Base-by-base conservation (phyloP, 129 eudicot genomes). In the Deinandra increscens region DNA sequence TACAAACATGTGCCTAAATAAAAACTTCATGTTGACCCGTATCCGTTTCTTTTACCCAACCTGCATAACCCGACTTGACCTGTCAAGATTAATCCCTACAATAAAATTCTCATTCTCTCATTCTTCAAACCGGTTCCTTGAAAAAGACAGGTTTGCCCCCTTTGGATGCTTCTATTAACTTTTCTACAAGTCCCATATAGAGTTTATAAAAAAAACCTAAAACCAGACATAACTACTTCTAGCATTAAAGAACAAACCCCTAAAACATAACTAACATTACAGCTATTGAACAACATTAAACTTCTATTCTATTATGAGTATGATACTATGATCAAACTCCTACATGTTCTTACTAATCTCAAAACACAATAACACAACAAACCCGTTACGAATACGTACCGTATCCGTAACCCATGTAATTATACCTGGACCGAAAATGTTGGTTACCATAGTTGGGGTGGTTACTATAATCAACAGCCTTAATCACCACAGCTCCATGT, bases 401-500 rank as follows among this genome's bases (percentile, higher is more conserved):
- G 49, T 86, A 81, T 0, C 88, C 79, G 78, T 83, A 85, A 34
- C 90, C 88, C 81, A 54, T 81, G 78, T 93, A 85, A 70, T 93
- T 93, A 69, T 87, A 83, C 67, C 97, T 83, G 0, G 99, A 81
- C n/a, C 90, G 78, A 63, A 87, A 60, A 55, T 92, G 85, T 14
- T 82, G 82, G 43, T 64, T 79, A 39, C 72, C 66, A 20, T 79
- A 79, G 9, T 48, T 46, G 4, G 91, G 80, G 29, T 41, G 81
- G 60, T 92, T 91, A 6, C 84, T 84, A 49, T 82, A 89, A 66
- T 89, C 95, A 62, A 93, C 90, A 10, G 99, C 93, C 75, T 89
- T 85, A 10, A 93, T 89, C 59, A 93, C 99, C 77, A 93, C 73
- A 2, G 92, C 90, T 75, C 77, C 96, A 11, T 79, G 85, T 17